phyloP scores from a whole-genome alignment of 148 eudicot genomes.

The Dianthus caryophyllus region DNA sequence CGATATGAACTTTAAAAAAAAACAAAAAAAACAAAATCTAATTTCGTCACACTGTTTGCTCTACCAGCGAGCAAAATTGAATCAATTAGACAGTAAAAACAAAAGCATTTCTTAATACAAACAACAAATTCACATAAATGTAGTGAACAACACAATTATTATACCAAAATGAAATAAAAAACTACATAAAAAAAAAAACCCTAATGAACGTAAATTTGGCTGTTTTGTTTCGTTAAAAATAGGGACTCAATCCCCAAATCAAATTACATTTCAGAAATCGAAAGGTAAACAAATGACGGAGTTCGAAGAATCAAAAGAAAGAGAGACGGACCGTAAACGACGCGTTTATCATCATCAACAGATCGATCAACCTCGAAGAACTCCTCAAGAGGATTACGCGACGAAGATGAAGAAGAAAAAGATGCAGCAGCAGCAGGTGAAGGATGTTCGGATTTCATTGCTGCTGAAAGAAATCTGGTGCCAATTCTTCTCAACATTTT shows the following conservation, averaged over 20 bases:
- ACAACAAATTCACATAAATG: background rate
- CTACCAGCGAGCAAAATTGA: too few relatives aligned
- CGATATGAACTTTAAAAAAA: too few relatives aligned
- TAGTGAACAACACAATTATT: background rate
- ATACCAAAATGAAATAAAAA: background rate
- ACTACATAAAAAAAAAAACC: background rate
- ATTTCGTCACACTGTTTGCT: too few relatives aligned
- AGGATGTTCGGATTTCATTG: slow-evolving; percentile 19
- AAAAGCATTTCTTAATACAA: background rate
- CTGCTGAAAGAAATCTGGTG: slow-evolving; percentile 24
- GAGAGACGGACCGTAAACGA: slow-evolving; percentile 24
- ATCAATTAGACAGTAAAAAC: too few relatives aligned
- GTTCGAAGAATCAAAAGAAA: too few relatives aligned
- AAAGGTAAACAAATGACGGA: too few relatives aligned
- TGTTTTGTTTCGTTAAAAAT: too few relatives aligned
- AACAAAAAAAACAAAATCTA: too few relatives aligned
- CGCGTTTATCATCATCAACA: slow-evolving; percentile 30
- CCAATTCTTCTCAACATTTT: slow-evolving; percentile 26
- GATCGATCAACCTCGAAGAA: slow-evolving; percentile 31
- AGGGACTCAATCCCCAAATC: too few relatives aligned
- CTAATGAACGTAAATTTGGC: too few relatives aligned
- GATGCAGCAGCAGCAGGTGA: slow-evolving; percentile 16
- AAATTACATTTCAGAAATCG: too few relatives aligned
- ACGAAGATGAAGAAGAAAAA: too few relatives aligned
- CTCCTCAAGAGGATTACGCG: slow-evolving; percentile 28